Evolutionary conservation across 2,329 filamentous ascomycete genomes (phyloP), one percentile per base, ranked within the genome.

Genomic region (Gaeumannomyces sp.): DNA sequence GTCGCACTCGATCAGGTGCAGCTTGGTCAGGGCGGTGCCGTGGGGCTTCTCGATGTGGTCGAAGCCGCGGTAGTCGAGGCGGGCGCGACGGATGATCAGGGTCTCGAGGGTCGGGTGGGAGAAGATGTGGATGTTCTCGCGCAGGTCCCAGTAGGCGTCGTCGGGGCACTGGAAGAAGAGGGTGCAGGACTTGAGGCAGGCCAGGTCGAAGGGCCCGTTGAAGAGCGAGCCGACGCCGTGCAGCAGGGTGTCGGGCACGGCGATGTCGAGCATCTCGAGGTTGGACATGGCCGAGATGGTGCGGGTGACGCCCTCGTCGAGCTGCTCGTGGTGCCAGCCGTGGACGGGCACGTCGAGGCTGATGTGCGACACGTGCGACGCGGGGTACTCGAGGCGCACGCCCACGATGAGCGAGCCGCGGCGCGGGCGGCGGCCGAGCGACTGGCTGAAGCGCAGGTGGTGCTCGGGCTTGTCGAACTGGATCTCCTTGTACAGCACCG

Each of bases 71-170:
- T 81, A 73, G 63, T 80, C 80, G 4, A 83, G 74, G 66, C 76
- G 78, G 14, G 80, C 80, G n/a, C 76, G 71, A 60, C 73, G 74
- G 61, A 83, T 79, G 60, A 75, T 74, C 4, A 83, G 76, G 6
- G 72, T 76, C 68, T 82, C 80, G 27, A 83, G 75, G 0, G 79
- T 80, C 0, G 80, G 80, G 61, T 83, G 80, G 4, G 78, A 74
- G 66, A 83, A 83, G 62, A 83, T 80, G 72, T 83, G 79, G 60
- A 83, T 82, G 68, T 81, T 83, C 66, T 81, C 79, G 65, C 78
- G 79, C 56, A 83, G 73, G 68, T 83, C 80, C 80, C 80, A 83
- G 70, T 82, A 83, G 13, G 73, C 72, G 62, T 77, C 73, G 63
- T 78, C 73, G 19, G 76, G 73, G 67, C 73, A 73, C 68, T 82